phyloP scores from a whole-genome alignment of 257 asterid species.

The Nemophila menziesii region DNA sequence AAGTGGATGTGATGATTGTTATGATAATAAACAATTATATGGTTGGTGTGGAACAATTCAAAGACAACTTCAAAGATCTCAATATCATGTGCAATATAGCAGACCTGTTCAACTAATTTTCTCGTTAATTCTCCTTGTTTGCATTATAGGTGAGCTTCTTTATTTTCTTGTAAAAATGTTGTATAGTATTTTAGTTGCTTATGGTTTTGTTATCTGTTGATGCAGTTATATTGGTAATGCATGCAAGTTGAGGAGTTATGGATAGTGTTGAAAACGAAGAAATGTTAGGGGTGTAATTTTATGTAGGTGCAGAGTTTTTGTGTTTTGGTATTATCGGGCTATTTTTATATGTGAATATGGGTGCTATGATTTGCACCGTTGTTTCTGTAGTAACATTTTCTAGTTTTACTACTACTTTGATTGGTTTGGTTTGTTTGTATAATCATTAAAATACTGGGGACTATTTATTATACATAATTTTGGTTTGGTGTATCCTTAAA shows the following conservation, averaged over 20 bases:
- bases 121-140: conserved; percentile 42
- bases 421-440: too few species aligned
- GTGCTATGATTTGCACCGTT: not conserved
- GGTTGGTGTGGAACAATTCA: conserved; percentile 75
- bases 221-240: conserved; percentile 54
- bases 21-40: conserved; percentile 55
- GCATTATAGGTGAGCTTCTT: conserved; percentile 47
- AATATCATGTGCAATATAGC: conserved; percentile 70
- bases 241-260: conserved; percentile 13
- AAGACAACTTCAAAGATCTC: conserved; percentile 87
- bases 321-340: not conserved
- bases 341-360: not conserved
- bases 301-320: not conserved
- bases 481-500: too few species aligned
- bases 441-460: too few species aligned
- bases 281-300: not conserved
- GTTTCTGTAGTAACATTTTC: not conserved
- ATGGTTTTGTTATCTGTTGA: not conserved
- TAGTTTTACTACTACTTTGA: too few species aligned
- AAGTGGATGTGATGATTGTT: conserved; percentile 55
- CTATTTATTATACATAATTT: too few species aligned
- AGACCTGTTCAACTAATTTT: conserved; percentile 53
- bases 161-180: conserved; percentile 3
- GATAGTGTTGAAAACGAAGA: conserved; percentile 3
- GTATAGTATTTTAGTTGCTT: not conserved